Base-by-base conservation (phyloP, 169 alveolate genomes). In the Plasmodium inui region DNA sequence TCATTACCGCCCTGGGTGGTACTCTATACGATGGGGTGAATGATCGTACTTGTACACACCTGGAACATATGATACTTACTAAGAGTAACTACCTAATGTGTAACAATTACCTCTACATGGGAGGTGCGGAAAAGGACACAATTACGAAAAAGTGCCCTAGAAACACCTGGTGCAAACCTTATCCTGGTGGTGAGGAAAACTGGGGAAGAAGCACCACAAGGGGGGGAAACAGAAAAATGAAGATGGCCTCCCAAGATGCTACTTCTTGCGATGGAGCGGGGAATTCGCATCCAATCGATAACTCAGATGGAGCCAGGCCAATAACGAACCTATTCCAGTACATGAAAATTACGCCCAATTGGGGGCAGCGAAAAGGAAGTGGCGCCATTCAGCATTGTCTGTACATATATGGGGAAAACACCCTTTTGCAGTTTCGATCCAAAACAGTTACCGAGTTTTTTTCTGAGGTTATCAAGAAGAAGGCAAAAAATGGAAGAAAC, bases 41-140 rank as follows among this genome's bases (percentile, higher is more conserved):
- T 32, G 2, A 2, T 2, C 12, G 72, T 6, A 41, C n/a, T 1
- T 17, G 41, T 3, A 57, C 53, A 2, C 28, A 17, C 22, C 0
- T 89, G 22, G 94, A 80, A 41, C 94, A 89, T 89, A 22, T 44
- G 28, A 89, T 89, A 14, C 22, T 89, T 34, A 89, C 94, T 26
- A 79, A 37, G 22, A 73, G 44, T 4, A 79, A 79, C 82, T 89
- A 37, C 50, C 14, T 89, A 10, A 41, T 89, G 61, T 80, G 53
- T 78, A 89, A 34, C 57, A 89, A 50, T 17, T 22, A 19, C 30
- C 74, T 83, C 9, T 12, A 53, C 32, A 5, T 44, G 3, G 84
- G 32, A 14, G n/a, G 71, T 41, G 39, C 3, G 12, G 30, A 79
- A 79, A 41, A 22, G 84, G 39, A 44, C 61, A 82, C 26, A 39